Evolutionary conservation across 2,329 filamentous ascomycete genomes (phyloP).

Genomic region (Clonostachys sp.): DNA sequence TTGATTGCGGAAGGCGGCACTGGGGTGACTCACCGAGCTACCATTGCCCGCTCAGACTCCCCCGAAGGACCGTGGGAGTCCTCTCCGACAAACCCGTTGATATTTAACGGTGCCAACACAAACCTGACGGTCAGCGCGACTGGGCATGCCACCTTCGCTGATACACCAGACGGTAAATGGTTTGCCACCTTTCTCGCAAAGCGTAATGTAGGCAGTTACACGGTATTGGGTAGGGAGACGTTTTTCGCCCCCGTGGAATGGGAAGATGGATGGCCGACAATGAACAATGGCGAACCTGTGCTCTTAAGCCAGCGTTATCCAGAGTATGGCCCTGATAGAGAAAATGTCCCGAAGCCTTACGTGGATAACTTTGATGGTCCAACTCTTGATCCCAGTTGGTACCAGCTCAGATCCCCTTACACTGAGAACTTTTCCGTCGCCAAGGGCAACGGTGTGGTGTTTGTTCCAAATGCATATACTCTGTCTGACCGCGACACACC

Average conservation of each 20-base stretch:
- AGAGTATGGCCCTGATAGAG: not conserved
- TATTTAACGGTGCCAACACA: conserved; percentile 10
- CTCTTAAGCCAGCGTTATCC: not conserved
- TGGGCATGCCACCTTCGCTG: conserved; percentile 12
- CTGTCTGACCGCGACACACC: conserved; percentile 19
- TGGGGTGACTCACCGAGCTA: conserved; percentile 28
- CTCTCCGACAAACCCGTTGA: conserved; percentile 27
- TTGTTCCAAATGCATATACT: conserved; percentile 18
- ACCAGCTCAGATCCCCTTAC: conserved; percentile 5
- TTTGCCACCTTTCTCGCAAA: conserved; percentile 12
- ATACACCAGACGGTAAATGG: conserved; percentile 12
- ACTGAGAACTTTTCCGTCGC: not conserved
- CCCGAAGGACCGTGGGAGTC: conserved; percentile 36
- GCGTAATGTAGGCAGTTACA: conserved; percentile 7
- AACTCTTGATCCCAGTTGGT: not conserved
- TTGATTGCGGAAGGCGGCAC: conserved; percentile 46
- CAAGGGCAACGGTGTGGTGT: conserved; percentile 9
- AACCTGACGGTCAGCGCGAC: conserved; percentile 10
- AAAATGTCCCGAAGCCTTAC: not conserved
- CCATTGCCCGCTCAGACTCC: conserved; percentile 31
- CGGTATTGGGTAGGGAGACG: conserved; percentile 8
- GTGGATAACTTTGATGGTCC: not conserved
- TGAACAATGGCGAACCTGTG: conserved; percentile 11
- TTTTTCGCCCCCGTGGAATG: conserved; percentile 13
- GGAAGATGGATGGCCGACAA: conserved; percentile 13